Base-by-base conservation (phyloP, 495 filamentous ascomycete genomes). In the Acidiella bohemica region DNA sequence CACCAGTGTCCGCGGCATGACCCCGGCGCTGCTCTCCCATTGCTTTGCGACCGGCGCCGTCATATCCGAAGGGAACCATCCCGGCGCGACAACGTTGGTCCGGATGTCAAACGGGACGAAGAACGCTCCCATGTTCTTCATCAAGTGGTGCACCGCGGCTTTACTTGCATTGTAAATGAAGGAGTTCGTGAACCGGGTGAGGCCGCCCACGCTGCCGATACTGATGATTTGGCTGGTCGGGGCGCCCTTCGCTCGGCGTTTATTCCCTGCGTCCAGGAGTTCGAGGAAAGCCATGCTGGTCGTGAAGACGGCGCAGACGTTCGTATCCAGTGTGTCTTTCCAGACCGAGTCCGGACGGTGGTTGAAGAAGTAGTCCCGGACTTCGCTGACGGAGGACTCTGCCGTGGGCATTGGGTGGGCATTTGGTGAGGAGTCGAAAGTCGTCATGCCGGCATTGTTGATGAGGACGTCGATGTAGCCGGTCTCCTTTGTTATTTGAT, bases 191-290 rank as follows among this genome's bases (percentile, higher is more conserved):
- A 43, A 47, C 23, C 44, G 14, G 10, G 22, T 47, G 41, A 53
- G 57, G 5, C 44, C 50, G 1, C 48, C 55, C 5, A 59, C 46
- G 34, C 51, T 56, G 8, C 55, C 49, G 6, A 58, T 46, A 7
- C 53, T 50, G 27, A 63, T 56, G 41, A 63, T 56, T 32, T 63
- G 60, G 28, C 53, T 53, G 3, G 44, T 45, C 20, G 47, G 47
- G 11, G 23, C 27, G 17, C 13, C 41, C 17, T 40, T 46, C 16
- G 22, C n/a, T 30, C 49, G 25, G 10, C 44, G 44, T 32, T 51
- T 47, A 18, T 47, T 67, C 1, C 64, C 64, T 9, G 44, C 55
- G 40, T 64, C 62, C n/a, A 68, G 56, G 5, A 68, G 53, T 21
- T 56, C 49, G 5, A 68, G 49, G 43, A 70, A 68, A 0, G 66